Conservation (phyloP, 352 stramenopile genomes). For the Lagenidium sp. region DNA sequence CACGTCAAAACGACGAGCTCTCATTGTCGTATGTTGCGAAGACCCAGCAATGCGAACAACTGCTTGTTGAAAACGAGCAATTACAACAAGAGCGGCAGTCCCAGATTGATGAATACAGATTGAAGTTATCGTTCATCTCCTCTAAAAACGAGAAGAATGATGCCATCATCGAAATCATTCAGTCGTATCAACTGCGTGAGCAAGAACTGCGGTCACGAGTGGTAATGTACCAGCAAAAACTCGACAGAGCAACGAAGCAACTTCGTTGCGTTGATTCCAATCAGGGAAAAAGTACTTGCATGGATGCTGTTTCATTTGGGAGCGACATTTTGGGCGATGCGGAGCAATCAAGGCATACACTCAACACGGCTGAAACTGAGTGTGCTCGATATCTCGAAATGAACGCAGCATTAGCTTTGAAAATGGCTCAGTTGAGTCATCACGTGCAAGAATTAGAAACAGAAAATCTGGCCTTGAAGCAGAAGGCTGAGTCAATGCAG, state of each 20-base stretch:
- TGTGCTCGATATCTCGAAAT: no score
- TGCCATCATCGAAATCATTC: slow-evolving; percentile 11
- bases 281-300: no score
- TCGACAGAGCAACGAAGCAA: slow-evolving; percentile 16
- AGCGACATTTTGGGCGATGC: no score
- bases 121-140: slow-evolving; percentile 24
- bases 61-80: slow-evolving; percentile 28
- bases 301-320: no score
- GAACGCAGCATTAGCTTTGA: no score
- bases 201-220: slow-evolving; percentile 26
- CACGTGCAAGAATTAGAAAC: no score
- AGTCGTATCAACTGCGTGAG: slow-evolving; percentile 34
- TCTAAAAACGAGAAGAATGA: neutral
- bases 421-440: no score
- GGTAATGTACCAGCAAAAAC: slow-evolving; percentile 6
- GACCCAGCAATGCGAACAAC: slow-evolving; percentile 32
- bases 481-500: no score
- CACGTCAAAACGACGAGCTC: slow-evolving; percentile 20
- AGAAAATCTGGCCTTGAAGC: no score
- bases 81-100: slow-evolving; percentile 30
- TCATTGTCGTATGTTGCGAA: slow-evolving; percentile 20
- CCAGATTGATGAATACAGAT: slow-evolving; percentile 28
- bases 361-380: no score
- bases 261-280: no score
- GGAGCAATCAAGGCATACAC: no score